Conservation (phyloP, 768 basidiomycete genomes). For the Hemileccinum impolitum region DNA sequence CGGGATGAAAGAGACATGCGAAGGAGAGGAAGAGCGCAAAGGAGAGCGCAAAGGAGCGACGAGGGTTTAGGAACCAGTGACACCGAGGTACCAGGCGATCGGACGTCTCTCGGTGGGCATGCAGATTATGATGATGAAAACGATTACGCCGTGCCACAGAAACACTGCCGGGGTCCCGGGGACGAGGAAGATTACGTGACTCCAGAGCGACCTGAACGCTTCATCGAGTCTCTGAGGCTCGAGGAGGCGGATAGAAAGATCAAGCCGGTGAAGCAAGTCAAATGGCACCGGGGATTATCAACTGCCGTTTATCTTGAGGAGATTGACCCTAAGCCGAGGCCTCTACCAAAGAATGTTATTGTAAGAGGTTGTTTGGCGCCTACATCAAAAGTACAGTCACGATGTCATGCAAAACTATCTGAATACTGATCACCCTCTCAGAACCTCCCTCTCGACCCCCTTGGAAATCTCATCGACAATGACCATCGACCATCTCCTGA, state of each 20-base stretch:
- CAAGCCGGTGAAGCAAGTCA: slow-evolving; percentile 54
- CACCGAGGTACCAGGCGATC: slow-evolving; percentile 24
- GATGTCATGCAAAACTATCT: background rate
- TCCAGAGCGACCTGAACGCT: slow-evolving; percentile 45
- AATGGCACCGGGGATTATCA: slow-evolving; percentile 72
- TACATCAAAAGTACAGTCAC: slow-evolving; percentile 63
- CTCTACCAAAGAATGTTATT: slow-evolving; percentile 39
- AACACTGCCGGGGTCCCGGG: slow-evolving; percentile 65
- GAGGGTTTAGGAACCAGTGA: slow-evolving; percentile 28
- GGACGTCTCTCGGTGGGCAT: background rate
- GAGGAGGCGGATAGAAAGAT: slow-evolving; percentile 30
- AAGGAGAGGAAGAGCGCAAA: slow-evolving; percentile 56
- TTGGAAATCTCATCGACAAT: slow-evolving; percentile 67
- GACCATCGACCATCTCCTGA: slow-evolving; percentile 50
- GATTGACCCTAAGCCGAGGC: slow-evolving; percentile 49
- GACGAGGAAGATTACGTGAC: slow-evolving; percentile 81
- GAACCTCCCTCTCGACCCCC: slow-evolving; percentile 60
- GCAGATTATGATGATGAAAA: slow-evolving; percentile 24
- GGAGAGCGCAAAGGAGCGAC: slow-evolving; percentile 50
- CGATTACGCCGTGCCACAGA: slow-evolving; percentile 21
- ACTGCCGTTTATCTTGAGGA: slow-evolving; percentile 63
- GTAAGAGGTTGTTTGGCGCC: slow-evolving; percentile 67
- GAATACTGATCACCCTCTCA: slow-evolving; percentile 26
- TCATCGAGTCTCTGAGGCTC: slow-evolving; percentile 40
- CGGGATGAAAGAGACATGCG: slow-evolving; percentile 57